Evolutionary conservation across 2,329 filamentous ascomycete species (phyloP), one percentile per base, ranked within the genome.

Genomic region (Epichloe typhina): DNA sequence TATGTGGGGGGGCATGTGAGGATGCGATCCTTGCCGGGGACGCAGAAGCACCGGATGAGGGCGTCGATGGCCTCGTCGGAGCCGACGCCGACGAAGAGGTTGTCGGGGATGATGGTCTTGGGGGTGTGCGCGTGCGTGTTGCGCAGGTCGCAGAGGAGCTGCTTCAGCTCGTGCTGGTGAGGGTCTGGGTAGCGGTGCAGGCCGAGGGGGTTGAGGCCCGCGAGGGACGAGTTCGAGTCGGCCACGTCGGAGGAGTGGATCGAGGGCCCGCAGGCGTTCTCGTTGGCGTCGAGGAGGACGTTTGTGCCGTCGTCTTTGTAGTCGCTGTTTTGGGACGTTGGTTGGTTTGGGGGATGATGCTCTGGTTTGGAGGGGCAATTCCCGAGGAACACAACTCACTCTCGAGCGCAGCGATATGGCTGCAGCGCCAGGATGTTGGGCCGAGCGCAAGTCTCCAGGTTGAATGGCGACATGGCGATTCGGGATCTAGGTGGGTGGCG

Each of bases 271-370:
- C 85, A 96, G 53, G 93, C 89, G 64, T 98, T 98, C 72, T 98
- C 93, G 63, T 98, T 98, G 59, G 93, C 93, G 66, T 98, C 93
- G 57, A 98, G 85, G 49, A 98, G 83, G 61, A 97, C 82, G 63
- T 97, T 97, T 53, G 83, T 91, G 58, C 93, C 93, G 65, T 98
- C 86, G 66, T 98, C 91, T 72, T 98, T 96, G 79, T 98, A 97
- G 77, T 98, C 93, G 72, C 88, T 94, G 64, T 47, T 9, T 21
- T 46, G 62, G 47, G 59, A 47, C 44, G 41, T 47, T 47, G 54
- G 50, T 39, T 15, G 43, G 23, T 17, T 17, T 17, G 17, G n/a
- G n/a, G n/a, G 43, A 26, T 13, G 43, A 19, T 23, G n/a, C 5
- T 13, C 4, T 35, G 23, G 41, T 23, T 47, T 50, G 38, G 40